Conservation (phyloP, 805 yeast species). For the Candida corydali region DNA sequence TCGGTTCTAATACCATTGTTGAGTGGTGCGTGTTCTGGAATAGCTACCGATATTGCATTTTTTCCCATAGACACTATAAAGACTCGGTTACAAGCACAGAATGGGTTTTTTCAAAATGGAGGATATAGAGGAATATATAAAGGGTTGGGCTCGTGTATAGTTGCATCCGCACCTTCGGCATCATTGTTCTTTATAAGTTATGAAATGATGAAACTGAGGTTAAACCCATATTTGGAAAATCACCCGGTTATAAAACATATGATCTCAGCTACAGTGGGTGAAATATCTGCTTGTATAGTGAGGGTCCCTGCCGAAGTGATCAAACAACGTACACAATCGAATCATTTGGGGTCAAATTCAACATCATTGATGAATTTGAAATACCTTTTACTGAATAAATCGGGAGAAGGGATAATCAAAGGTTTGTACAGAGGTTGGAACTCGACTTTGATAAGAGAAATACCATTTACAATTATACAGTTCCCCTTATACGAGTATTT, state of each 20-base stretch:
- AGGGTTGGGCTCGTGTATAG: constrained; percentile 89
- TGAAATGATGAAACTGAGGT: constrained; percentile 59
- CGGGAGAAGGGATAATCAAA: constrained; percentile 72
- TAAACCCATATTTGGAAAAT: constrained; percentile 23
- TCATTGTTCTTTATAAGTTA: constrained; percentile 61
- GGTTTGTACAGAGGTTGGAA: constrained; percentile 93
- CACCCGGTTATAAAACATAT: constrained; percentile 62
- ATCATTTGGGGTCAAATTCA: constrained; percentile 28
- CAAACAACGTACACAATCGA: constrained; percentile 85
- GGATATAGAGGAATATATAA: constrained; percentile 88
- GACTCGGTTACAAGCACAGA: constrained; percentile 91
- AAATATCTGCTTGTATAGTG: constrained; percentile 86
- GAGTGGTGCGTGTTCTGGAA: constrained; percentile 95
- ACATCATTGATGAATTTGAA: constrained; percentile 72
- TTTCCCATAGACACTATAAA: constrained; percentile 96
- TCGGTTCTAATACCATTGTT: constrained; percentile 11
- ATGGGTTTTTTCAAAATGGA: constrained; percentile 90
- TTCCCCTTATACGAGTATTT: constrained; percentile 89
- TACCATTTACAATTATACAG: constrained; percentile 94
- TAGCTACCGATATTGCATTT: constrained; percentile 88
- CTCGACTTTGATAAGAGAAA: constrained; percentile 89
- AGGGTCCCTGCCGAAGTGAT: constrained; percentile 97
- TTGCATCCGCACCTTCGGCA: constrained; percentile 85
- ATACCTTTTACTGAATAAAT: constrained; percentile 54
- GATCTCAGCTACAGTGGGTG: constrained; percentile 87